Percentiles rank a stretch among this genome's conserved stretches.
Evolutionary conservation across 495 filamentous ascomycete species (phyloP).

Genomic region (Xylaria flabelliformis): DNA sequence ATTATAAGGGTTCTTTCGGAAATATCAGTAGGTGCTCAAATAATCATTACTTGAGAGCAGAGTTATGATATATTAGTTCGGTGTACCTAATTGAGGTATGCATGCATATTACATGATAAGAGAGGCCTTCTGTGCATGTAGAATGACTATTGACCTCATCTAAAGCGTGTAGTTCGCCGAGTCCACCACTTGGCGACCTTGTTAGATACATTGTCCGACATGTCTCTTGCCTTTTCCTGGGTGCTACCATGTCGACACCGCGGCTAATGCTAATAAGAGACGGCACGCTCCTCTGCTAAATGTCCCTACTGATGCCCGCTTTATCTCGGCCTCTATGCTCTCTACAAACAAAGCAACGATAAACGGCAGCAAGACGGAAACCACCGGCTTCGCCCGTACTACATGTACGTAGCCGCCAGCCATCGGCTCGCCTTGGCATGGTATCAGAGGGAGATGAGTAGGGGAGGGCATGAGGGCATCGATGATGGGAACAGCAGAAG

Average conservation of each 20-base stretch:
- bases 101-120: conserved; percentile 6
- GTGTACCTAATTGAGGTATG: background rate
- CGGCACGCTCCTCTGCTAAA: background rate
- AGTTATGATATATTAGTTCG: conserved; percentile 4
- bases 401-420: background rate
- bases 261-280: conserved; percentile 4
- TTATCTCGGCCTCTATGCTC: conserved; percentile 5
- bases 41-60: background rate
- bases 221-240: background rate
- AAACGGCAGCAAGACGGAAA: conserved; percentile 2
- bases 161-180: background rate
- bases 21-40: background rate
- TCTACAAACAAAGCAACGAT: conserved; percentile 14
- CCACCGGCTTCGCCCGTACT: conserved; percentile 8
- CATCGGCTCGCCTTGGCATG: conserved; percentile 13
- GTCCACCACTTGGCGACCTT: background rate
- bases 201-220: conserved; percentile 14
- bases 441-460: conserved; percentile 3
- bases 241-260: conserved; percentile 1
- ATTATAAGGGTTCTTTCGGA: background rate
- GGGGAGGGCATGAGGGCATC: conserved; percentile 2
- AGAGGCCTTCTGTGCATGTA: background rate
- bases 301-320: background rate
- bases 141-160: conserved; percentile 4
- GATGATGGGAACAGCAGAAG: conserved; percentile 2